Base-by-base conservation (phyloP, 495 filamentous ascomycete genomes). In the Venustampulla echinocandica region DNA sequence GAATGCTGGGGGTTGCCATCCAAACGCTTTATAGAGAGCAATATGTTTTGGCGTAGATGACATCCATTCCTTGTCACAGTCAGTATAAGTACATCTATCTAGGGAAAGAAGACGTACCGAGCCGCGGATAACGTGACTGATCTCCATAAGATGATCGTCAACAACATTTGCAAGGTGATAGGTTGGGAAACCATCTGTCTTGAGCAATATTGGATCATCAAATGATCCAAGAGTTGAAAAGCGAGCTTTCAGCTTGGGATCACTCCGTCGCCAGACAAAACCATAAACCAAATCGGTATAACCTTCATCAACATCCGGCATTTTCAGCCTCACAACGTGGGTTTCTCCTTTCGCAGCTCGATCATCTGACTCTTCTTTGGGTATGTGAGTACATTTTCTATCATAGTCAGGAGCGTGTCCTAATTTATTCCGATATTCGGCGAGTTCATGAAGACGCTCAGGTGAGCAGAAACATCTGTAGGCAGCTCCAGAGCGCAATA, bases 111-210 rank as follows among this genome's bases (percentile, higher is more conserved):
- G 6, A 63, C 81, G 61, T 64, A 86, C 87, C 6, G 81, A 76
- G 40, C 87, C 92, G 32, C 92, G 78, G 42, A 97, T 84, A 19
- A 98, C 93, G 65, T 96, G 90, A 3, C 88, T 97, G 58, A 98
- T 93, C 42, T 84, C 63, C 92, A 98, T 98, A 40, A 75, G 65
- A 59, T 93, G 86, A 61, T 98, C 92, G 61, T 98, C 92, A 17
- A 98, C 82, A 19, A 98, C 90, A 63, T 96, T 97, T 3, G 92
- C 92, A 43, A 98, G 80, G 61, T 97, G 92, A 58, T 98, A 98
- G 7, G 92, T 97, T 1, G 92, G 92, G 42, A 82, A 79, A 0
- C 89, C 89, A 57, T 98, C 92, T 6, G 79, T 80, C 64, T 97
- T 98, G 21, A 95, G 61, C 35, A 98, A 68, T 52, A 98, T 81